phyloP scores from a whole-genome alignment of 306 rosid genomes.

The Sesbania bispinosa region DNA sequence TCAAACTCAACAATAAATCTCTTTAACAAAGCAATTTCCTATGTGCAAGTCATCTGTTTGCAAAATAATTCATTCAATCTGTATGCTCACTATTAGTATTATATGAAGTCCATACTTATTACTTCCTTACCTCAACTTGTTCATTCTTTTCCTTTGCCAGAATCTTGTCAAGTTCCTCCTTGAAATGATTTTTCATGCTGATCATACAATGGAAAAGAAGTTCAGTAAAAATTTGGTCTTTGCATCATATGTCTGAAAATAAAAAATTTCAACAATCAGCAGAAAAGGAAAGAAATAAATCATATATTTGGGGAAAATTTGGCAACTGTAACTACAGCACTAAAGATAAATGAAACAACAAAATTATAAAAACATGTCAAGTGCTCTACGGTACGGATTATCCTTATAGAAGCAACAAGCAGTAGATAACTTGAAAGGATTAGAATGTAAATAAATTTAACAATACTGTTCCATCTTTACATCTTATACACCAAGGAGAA shows the following conservation, averaged over 20 bases:
- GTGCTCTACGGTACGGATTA: background rate
- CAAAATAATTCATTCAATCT: constrained; percentile 10
- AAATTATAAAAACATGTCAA: background rate
- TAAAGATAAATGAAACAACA: constrained; percentile 9
- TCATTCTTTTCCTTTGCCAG: constrained; percentile 69
- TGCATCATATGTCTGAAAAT: background rate
- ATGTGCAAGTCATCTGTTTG: background rate
- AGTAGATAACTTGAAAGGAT: background rate
- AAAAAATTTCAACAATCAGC: background rate
- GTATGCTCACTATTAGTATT: background rate
- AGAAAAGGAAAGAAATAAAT: background rate
- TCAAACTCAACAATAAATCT: background rate
- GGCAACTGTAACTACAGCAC: background rate
- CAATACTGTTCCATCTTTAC: background rate
- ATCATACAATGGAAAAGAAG: constrained; percentile 28
- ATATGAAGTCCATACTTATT: background rate
- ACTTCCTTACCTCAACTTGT: constrained; percentile 64
- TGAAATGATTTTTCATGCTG: constrained; percentile 85
- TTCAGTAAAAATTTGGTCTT: constrained; percentile 23
- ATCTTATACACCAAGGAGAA: constrained; percentile 2
- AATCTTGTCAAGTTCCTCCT: constrained; percentile 76
- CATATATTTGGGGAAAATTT: constrained; percentile 4
- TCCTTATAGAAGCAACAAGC: background rate
- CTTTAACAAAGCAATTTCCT: background rate
- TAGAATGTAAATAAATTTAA: background rate